Percentiles rank a stretch among this genome's conserved stretches.
Evolutionary conservation across 139 green algal species (phyloP).

Genomic region (Tetradesmus lagerheimii): DNA sequence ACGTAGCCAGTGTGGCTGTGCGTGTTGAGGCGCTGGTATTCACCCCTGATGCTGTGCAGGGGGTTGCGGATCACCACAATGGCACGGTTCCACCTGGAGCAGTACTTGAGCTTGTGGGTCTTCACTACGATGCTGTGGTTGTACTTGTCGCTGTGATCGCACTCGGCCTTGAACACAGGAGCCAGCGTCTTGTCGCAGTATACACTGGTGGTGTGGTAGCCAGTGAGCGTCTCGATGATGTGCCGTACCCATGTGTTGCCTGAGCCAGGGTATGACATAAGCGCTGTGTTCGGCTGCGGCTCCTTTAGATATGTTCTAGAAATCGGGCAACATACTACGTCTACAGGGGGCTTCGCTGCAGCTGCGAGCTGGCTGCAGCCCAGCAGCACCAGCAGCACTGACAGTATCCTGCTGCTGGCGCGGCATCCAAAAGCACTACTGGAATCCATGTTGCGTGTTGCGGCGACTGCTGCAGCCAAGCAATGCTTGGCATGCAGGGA

Average conservation of each 20-base stretch:
- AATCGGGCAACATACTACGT: neutral
- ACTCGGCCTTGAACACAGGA: slow-evolving; percentile 12
- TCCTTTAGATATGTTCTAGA: neutral
- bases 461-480: neutral
- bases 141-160: slow-evolving; percentile 13
- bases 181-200: slow-evolving; percentile 18
- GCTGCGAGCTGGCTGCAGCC: neutral
- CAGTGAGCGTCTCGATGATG: slow-evolving; percentile 37
- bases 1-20: slow-evolving; percentile 12
- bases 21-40: slow-evolving; percentile 15
- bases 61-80: slow-evolving; percentile 10
- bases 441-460: neutral
- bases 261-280: slow-evolving; percentile 28
- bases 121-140: slow-evolving; percentile 38
- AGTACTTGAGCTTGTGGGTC: slow-evolving; percentile 28
- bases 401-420: neutral
- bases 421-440: neutral
- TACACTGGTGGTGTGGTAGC: slow-evolving; percentile 28
- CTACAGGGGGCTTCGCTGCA: neutral
- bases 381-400: neutral
- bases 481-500: neutral
- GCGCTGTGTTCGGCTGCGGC: neutral
- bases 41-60: slow-evolving; percentile 22
- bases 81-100: slow-evolving; percentile 1
- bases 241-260: slow-evolving; percentile 34